phyloP scores from a whole-genome alignment of 2,329 filamentous ascomycete species.

The Pleoardoris graminearum region DNA sequence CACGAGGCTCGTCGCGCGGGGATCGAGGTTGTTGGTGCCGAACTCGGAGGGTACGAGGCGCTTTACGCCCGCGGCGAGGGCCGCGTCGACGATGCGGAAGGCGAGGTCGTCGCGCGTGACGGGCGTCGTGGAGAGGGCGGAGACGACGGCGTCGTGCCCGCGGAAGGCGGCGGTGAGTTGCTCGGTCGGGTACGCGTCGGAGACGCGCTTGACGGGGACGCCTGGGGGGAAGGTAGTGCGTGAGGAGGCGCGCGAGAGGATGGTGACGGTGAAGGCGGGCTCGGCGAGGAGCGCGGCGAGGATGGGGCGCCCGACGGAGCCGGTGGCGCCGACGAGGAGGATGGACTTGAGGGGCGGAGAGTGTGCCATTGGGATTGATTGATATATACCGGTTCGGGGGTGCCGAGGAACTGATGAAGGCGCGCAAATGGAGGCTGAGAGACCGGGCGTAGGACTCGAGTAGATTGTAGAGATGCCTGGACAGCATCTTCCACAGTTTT shows the following conservation, averaged over 20 bases:
- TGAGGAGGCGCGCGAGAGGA: slow-evolving; percentile 36
- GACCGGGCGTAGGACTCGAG: neutral
- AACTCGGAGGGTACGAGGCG: slow-evolving; percentile 49
- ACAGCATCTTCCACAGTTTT: neutral
- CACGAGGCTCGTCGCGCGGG: slow-evolving; percentile 27
- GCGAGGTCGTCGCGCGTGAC: slow-evolving; percentile 28
- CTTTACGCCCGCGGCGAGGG: slow-evolving; percentile 45
- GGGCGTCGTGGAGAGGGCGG: slow-evolving; percentile 30
- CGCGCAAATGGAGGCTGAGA: no score
- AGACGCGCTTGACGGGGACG: slow-evolving; percentile 33
- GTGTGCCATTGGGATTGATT: neutral
- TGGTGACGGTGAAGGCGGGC: slow-evolving; percentile 39
- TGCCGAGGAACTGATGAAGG: no score
- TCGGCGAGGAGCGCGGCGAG: slow-evolving; percentile 38
- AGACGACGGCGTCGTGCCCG: slow-evolving; percentile 46
- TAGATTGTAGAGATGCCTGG: neutral
- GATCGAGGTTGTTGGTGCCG: slow-evolving; percentile 44
- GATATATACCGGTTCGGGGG: neutral
- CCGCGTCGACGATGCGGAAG: slow-evolving; percentile 45
- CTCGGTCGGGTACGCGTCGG: slow-evolving; percentile 24
- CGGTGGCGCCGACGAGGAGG: slow-evolving; percentile 33
- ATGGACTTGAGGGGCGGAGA: slow-evolving; percentile 23
- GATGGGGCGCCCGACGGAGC: slow-evolving; percentile 29
- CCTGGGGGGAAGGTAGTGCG: slow-evolving; percentile 26
- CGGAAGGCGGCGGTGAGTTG: slow-evolving; percentile 39